These are phyloP conservation scores for Saccharum spontaneum DNA, from an alignment of 176 grass and related monocot genomes.

Conservation along the genomic window DNA sequence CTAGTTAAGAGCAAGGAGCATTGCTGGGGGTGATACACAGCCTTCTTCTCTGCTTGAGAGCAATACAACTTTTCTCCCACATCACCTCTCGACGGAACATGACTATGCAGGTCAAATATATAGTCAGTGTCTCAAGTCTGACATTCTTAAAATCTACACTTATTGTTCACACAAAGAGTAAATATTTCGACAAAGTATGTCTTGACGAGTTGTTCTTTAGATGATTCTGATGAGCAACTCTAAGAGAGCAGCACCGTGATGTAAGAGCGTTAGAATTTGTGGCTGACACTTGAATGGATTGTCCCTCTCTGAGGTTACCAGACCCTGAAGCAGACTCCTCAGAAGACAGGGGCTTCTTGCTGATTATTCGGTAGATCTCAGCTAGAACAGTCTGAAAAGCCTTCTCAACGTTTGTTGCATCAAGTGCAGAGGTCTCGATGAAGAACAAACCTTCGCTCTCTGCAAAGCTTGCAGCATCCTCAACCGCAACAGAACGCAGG, in stretches of 20 bases:
- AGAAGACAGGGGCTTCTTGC: conserved; percentile 38
- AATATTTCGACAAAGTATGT: neutral
- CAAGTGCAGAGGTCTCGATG: conserved; percentile 46
- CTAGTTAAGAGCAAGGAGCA: neutral
- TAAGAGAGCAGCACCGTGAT: conserved; percentile 13
- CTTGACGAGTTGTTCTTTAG: neutral
- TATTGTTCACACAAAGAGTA: neutral
- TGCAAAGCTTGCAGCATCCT: conserved; percentile 46
- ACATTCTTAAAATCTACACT: conserved; percentile 1
- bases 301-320: conserved; percentile 21
- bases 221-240: neutral
- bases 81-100: neutral
- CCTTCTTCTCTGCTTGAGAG: neutral
- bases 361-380: conserved; percentile 43
- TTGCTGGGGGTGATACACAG: neutral
- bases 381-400: conserved; percentile 43
- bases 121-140: neutral
- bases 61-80: neutral
- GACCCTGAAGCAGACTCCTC: neutral
- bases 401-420: conserved; percentile 46
- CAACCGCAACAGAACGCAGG: conserved; percentile 40
- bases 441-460: conserved; percentile 40
- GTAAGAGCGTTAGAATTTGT: neutral
- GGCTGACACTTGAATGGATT: conserved; percentile 28
- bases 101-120: neutral